phyloP scores from a whole-genome alignment of 768 basidiomycete species.

The Rhodotorula toruloides region DNA sequence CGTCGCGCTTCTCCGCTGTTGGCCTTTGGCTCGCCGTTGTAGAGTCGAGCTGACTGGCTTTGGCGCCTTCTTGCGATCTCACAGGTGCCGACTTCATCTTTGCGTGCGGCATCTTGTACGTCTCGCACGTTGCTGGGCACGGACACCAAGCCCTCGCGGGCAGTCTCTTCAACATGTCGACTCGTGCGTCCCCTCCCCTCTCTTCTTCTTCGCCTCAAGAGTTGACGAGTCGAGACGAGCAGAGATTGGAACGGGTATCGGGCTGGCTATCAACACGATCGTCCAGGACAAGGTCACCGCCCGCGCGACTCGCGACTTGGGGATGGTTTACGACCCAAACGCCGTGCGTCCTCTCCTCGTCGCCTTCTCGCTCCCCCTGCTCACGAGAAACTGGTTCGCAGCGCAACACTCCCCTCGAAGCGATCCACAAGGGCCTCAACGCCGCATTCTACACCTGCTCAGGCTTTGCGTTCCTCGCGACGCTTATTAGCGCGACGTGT shows the following conservation, averaged over 20 bases:
- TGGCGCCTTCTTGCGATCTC: constrained; percentile 16
- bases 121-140: constrained; percentile 13
- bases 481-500: neutral
- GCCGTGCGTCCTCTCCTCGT: neutral
- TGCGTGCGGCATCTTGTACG: constrained; percentile 15
- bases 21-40: neutral
- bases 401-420: neutral
- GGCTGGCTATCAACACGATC: constrained; percentile 25
- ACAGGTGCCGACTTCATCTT: neutral
- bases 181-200: neutral
- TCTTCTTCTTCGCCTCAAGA: neutral
- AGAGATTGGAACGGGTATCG: constrained; percentile 14
- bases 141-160: constrained; percentile 22
- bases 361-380: neutral
- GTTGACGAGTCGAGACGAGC: neutral
- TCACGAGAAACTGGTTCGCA: neutral
- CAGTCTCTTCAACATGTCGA: constrained; percentile 17
- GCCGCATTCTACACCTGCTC: constrained; percentile 15
- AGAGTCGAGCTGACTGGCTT: neutral
- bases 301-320: neutral
- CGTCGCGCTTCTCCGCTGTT: neutral
- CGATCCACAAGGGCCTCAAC: constrained; percentile 1
- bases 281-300: constrained; percentile 11
- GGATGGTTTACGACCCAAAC: constrained; percentile 13
- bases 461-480: constrained; percentile 10